These are phyloP conservation scores for Lasiosphaeria hispida DNA, from an alignment of 495 filamentous ascomycete genomes.

Conservation along the genomic window DNA sequence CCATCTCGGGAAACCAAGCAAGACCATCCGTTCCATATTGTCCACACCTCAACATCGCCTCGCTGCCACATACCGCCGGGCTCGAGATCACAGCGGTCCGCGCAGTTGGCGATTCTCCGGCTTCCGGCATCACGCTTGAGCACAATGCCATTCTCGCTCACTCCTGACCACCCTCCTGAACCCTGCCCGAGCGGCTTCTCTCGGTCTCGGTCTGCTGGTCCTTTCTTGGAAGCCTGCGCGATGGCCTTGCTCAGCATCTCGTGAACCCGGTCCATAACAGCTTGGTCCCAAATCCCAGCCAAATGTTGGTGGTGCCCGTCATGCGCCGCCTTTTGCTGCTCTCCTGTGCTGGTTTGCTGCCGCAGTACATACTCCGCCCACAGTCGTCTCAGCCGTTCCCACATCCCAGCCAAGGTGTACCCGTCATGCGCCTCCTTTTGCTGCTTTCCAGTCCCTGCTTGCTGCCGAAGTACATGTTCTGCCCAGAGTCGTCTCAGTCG, in stretches of 20 bases:
- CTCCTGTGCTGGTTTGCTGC: not conserved
- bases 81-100: not conserved
- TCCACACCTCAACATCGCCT: not conserved
- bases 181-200: not conserved
- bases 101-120: not conserved
- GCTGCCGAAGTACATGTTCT: not conserved
- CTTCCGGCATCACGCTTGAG: not conserved
- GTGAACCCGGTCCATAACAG: not conserved
- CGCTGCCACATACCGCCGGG: not conserved
- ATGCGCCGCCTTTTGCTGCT: not conserved
- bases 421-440: not conserved
- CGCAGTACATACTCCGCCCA: constrained; percentile 1
- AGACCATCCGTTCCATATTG: constrained; percentile 3
- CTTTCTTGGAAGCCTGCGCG: not conserved
- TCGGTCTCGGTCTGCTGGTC: not conserved
- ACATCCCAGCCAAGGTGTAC: no score
- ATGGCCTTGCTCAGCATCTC: constrained; percentile 2
- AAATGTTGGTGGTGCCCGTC: not conserved
- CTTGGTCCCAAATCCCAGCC: not conserved
- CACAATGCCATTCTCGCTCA: not conserved
- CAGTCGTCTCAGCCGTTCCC: not conserved
- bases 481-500: not conserved
- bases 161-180: not conserved
- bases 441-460: not conserved
- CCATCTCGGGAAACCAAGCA: not conserved